Base-by-base conservation (phyloP, 805 yeast species). In the Phaffomyces antillensis region DNA sequence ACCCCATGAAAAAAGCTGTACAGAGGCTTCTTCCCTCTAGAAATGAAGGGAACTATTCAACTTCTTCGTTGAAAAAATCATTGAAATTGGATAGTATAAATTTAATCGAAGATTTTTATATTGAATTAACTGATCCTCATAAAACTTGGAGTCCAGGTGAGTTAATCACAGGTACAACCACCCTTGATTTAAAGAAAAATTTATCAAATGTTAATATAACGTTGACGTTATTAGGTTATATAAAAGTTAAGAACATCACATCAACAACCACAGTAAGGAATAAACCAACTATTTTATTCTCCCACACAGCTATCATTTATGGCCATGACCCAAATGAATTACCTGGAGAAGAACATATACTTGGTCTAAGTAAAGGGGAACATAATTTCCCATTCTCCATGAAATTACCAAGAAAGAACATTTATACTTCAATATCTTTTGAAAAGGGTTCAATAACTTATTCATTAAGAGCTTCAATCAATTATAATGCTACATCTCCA, bases 351-450 rank as follows among this genome's bases (percentile, higher is more conserved):
- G 54, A 48, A 12, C 53, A 54, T n/a, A 36, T 39, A 3, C 42
- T 61, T 46, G 86, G 86, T 0, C 60, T 85, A n/a, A 75, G 79
- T 17, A 78, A 79, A 55, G 96, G 96, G 36, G 91, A 86, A 58
- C 96, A 89, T 63, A 66, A 86, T 32, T 89, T 90, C 59, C 96
- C 96, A 18, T 90, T 89, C 58, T 77, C 83, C 40, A 85, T 89
- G 37, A 82, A 78, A 53, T 70, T 89, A n/a, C 96, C 96, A 1
- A 74, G 73, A 52, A 79, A 77, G 51, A 76, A 84, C 51, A 73
- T 86, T 4, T 82, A 72, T 61, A 84, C 93, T 20, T 79, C 88
- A 41, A 75, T 89, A 24, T 81, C 80, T 51, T 89, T 89, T 54
- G 96, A 90, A 53, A 79, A 81, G 54, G 96, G 97, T n/a, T 76